Evolutionary conservation across 495 filamentous ascomycete genomes (phyloP).

Genomic region (Tuber microsphaerosporum): DNA sequence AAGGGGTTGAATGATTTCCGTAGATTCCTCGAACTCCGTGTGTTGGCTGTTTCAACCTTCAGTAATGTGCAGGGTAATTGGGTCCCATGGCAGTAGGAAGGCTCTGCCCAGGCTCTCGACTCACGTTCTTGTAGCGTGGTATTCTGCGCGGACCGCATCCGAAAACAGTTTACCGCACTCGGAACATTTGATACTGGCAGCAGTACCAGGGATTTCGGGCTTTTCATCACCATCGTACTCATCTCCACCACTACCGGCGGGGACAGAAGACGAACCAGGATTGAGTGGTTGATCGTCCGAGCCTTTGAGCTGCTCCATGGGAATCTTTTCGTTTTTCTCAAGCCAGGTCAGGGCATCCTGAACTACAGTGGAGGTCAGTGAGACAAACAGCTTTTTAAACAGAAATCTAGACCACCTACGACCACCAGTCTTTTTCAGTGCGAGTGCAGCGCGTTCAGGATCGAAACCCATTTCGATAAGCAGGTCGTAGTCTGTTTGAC

Average conservation of each 20-base stretch:
- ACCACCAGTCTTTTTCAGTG: slow-evolving; percentile 68
- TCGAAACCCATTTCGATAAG: slow-evolving; percentile 96
- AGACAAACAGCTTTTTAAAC: slow-evolving; percentile 22
- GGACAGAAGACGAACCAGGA: slow-evolving; percentile 37
- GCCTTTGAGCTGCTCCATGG: slow-evolving; percentile 61
- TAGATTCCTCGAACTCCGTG: slow-evolving; percentile 86
- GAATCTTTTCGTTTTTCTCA: slow-evolving; percentile 76
- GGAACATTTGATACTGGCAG: slow-evolving; percentile 69
- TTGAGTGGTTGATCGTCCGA: slow-evolving; percentile 14
- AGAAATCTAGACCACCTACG: slow-evolving; percentile 50
- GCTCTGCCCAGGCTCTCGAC: slow-evolving; percentile 22
- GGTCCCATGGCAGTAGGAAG: neutral
- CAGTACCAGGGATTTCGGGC: slow-evolving; percentile 46
- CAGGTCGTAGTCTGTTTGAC: slow-evolving; percentile 51
- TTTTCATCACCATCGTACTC: slow-evolving; percentile 52
- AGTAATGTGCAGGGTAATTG: neutral
- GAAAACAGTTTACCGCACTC: slow-evolving; percentile 90
- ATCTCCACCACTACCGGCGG: slow-evolving; percentile 22
- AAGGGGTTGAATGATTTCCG: slow-evolving; percentile 79
- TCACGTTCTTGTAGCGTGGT: slow-evolving; percentile 79
- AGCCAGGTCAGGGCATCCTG: slow-evolving; percentile 90
- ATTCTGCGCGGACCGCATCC: slow-evolving; percentile 70
- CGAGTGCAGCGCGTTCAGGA: slow-evolving; percentile 66
- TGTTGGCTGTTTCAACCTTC: slow-evolving; percentile 54
- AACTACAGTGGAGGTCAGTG: slow-evolving; percentile 50